These are phyloP conservation scores for Lanmaoa pseudosensibilis DNA, from an alignment of 768 basidiomycete genomes.

Conservation along the genomic window DNA sequence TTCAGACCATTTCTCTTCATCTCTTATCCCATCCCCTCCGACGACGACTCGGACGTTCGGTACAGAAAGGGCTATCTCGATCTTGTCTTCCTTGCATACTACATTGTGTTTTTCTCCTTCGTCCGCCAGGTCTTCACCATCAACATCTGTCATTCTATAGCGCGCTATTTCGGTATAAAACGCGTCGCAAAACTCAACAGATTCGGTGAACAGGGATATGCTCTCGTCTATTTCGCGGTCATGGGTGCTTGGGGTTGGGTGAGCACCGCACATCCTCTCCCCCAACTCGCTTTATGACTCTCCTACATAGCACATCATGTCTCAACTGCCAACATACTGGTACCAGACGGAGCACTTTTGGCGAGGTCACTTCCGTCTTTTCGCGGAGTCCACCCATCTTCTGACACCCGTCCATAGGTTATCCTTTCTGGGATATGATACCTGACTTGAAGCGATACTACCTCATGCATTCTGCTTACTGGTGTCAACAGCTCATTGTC, in stretches of 20 bases:
- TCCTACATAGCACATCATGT: conserved; percentile 73
- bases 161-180: conserved; percentile 67
- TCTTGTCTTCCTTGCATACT: conserved; percentile 74
- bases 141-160: conserved; percentile 65
- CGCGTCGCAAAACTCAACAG: conserved; percentile 68
- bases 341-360: conserved; percentile 82
- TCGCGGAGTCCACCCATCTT: not conserved
- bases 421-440: conserved; percentile 88
- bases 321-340: conserved; percentile 80
- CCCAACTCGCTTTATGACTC: not conserved
- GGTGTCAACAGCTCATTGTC: conserved; percentile 91
- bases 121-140: conserved; percentile 73
- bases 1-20: conserved; percentile 72
- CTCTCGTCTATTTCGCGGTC: conserved; percentile 72
- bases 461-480: conserved; percentile 89
- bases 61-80: conserved; percentile 78
- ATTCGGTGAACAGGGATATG: conserved; percentile 92
- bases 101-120: conserved; percentile 88
- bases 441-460: conserved; percentile 89
- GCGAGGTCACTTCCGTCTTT: conserved; percentile 51
- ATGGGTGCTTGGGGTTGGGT: conserved; percentile 80
- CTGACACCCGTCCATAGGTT: conserved; percentile 46
- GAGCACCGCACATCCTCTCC: conserved; percentile 28
- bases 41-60: conserved; percentile 52
- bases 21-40: conserved; percentile 57